A percentile compares a stretch with the other conserved stretches of the same genome.
phyloP scores from a whole-genome alignment of 2,329 filamentous ascomycete species.

The Metarhizium brunneum region DNA sequence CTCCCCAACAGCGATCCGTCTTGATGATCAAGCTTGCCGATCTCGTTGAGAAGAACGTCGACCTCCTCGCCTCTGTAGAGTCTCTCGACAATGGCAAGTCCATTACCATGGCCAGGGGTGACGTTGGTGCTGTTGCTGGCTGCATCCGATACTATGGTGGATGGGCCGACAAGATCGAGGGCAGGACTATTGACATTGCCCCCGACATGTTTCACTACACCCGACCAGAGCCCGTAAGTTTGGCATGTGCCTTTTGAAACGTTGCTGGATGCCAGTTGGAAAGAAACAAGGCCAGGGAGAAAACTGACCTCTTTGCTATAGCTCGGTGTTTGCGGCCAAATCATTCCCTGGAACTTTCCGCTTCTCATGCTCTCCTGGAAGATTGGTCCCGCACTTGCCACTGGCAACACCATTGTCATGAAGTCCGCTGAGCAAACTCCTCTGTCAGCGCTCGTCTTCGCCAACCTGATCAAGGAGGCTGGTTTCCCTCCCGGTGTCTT shows the following conservation, averaged over 20 bases:
- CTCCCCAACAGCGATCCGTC: conserved; percentile 62
- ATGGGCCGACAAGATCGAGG: conserved; percentile 86
- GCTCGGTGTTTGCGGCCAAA: conserved; percentile 74
- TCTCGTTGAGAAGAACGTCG: conserved; percentile 66
- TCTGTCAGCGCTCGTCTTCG: conserved; percentile 57
- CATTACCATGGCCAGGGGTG: conserved; percentile 64
- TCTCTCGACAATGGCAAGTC: conserved; percentile 85
- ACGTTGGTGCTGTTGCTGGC: conserved; percentile 58
- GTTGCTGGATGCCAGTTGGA: no score
- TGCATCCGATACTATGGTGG: conserved; percentile 69
- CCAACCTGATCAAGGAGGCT: conserved; percentile 60
- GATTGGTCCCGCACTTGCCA: conserved; percentile 63
- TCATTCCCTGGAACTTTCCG: conserved; percentile 86
- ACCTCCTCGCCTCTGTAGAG: conserved; percentile 73
- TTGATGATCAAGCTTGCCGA: conserved; percentile 70
- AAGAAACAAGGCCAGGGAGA: background rate
- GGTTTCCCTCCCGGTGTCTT: conserved; percentile 71
- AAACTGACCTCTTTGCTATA: conserved; percentile 6
- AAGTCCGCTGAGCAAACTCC: conserved; percentile 74
- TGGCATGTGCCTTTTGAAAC: no score
- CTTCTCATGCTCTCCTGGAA: conserved; percentile 79
- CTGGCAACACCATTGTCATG: conserved; percentile 63
- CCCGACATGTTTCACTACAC: conserved; percentile 80
- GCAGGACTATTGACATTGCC: conserved; percentile 75
- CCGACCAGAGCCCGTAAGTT: conserved; percentile 56